A percentile compares a stretch with the other conserved stretches of the same genome.
Conservation (phyloP, 306 rosid genomes). For the Quercus gilva region DNA sequence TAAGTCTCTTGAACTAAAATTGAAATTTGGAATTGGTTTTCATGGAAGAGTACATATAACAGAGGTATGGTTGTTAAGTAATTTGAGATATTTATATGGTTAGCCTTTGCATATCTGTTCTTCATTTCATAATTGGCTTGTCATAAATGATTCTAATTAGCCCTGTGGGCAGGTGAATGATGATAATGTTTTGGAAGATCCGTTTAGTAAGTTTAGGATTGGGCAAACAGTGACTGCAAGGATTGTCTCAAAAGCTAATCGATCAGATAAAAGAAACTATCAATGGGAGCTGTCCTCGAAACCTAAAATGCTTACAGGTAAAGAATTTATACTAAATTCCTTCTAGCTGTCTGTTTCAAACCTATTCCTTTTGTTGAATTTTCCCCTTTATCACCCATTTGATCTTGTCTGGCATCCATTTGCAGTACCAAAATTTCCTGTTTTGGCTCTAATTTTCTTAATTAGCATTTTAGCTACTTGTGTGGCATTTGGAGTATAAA, state of each 20-base stretch:
- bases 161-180: conserved; percentile 55
- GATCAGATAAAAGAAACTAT: conserved; percentile 40
- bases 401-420: too few species aligned
- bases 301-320: conserved; percentile 61
- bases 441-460: background rate
- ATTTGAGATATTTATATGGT: conserved; percentile 10
- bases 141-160: conserved; percentile 1
- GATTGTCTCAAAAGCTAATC: conserved; percentile 67
- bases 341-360: conserved; percentile 3
- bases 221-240: conserved; percentile 80
- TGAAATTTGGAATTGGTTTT: conserved; percentile 79
- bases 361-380: background rate
- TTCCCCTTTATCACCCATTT: too few species aligned
- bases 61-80: conserved; percentile 50
- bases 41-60: conserved; percentile 82
- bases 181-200: conserved; percentile 52
- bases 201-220: conserved; percentile 60
- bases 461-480: background rate
- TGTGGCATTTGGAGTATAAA: background rate
- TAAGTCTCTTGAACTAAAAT: conserved; percentile 67
- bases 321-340: background rate
- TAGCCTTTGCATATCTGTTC: background rate
- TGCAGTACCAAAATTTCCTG: background rate
- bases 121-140: conserved; percentile 1
- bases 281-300: conserved; percentile 81